Evolutionary conservation across 139 green algal species (phyloP), one percentile per base, ranked within the genome.

Genomic region (Zygnema circumcarinatum): DNA sequence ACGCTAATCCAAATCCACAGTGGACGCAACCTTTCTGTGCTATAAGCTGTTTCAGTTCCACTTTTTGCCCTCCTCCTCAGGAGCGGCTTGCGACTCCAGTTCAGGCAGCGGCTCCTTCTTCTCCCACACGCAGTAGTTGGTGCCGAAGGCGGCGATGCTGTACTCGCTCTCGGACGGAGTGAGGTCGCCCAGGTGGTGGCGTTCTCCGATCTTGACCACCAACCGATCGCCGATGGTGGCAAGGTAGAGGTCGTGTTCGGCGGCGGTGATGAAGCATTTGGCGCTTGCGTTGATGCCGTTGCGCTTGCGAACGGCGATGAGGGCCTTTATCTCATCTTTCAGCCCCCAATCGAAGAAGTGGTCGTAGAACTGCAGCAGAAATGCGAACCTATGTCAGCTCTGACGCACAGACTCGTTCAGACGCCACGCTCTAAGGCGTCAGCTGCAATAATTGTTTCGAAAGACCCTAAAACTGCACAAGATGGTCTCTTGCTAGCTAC

Each of bases 271-370:
- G 39, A 79, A 33, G 33, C 67, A 33, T 31, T 67, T 31, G n/a
- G 33, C 69, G 68, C 74, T 36, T 1, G 86, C 81, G 22, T 84
- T 47, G 42, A 93, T 84, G 20, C 86, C 47, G 39, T 81, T 89
- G 41, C 73, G 81, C 78, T 94, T 95, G 76, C 95, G 93, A 38
- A 98, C 87, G 0, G 90, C 90, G 35, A 98, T 81, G 38, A 98
- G 92, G 22, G 94, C 84, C 40, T 92, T 74, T 75, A 99, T 97
- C 39, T 87, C 78, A 74, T 97, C 84, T 22, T 89, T 84, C 72
- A 94, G 56, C 39, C 92, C 93, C 91, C 92, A 96, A 69, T 93
- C 87, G 56, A 94, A 96, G 83, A 95, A 83, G 85, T 98, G 96
- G 76, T 97, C 95, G 79, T 90, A 97, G 75, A 97, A 96, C 82